Percentiles rank a stretch among this genome's conserved stretches.
phyloP scores from a whole-genome alignment of 495 filamentous ascomycete species.

The Aspergillus funiculosus region DNA sequence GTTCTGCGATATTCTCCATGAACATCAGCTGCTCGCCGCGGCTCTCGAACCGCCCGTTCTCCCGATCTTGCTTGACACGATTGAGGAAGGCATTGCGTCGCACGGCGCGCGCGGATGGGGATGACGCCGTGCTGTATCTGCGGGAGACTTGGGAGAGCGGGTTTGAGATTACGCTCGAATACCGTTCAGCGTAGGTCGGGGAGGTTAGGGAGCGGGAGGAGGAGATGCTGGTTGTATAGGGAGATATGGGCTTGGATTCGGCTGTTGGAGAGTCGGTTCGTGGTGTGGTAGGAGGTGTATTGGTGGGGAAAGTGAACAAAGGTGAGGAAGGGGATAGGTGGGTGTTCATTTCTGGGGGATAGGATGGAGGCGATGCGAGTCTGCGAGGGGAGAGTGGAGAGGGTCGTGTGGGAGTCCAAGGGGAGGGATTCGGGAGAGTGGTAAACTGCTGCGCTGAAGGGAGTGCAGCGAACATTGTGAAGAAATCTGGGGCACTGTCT shows the following conservation, averaged over 20 bases:
- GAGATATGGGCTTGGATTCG: slow-evolving; percentile 26
- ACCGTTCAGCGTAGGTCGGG: slow-evolving; percentile 7
- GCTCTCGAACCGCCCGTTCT: slow-evolving; percentile 61
- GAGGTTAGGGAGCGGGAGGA: slow-evolving; percentile 4
- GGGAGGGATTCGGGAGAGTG: slow-evolving; percentile 36
- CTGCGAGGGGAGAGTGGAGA: slow-evolving; percentile 41
- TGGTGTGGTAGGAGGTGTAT: slow-evolving; percentile 13
- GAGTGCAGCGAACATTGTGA: slow-evolving; percentile 30
- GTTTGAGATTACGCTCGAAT: slow-evolving; percentile 13
- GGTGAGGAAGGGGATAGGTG: neutral
- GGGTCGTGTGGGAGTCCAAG: slow-evolving; percentile 48
- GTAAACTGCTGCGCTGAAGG: slow-evolving; percentile 26
- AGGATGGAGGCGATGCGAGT: no score
- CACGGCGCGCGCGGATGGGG: slow-evolving; percentile 28
- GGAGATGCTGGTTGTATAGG: slow-evolving; percentile 5
- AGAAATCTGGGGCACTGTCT: no score
- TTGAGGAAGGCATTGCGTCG: slow-evolving; percentile 62
- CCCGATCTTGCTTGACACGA: slow-evolving; percentile 65
- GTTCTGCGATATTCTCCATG: slow-evolving; percentile 43
- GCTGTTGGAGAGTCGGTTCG: slow-evolving; percentile 26
- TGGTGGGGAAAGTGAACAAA: slow-evolving; percentile 8
- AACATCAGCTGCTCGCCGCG: slow-evolving; percentile 69
- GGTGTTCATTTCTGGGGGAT: slow-evolving; percentile 5
- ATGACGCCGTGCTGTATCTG: slow-evolving; percentile 10
- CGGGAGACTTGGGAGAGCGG: slow-evolving; percentile 2